Conservation (phyloP, 2,329 filamentous ascomycete genomes). For the Parafenestella ontariensis region DNA sequence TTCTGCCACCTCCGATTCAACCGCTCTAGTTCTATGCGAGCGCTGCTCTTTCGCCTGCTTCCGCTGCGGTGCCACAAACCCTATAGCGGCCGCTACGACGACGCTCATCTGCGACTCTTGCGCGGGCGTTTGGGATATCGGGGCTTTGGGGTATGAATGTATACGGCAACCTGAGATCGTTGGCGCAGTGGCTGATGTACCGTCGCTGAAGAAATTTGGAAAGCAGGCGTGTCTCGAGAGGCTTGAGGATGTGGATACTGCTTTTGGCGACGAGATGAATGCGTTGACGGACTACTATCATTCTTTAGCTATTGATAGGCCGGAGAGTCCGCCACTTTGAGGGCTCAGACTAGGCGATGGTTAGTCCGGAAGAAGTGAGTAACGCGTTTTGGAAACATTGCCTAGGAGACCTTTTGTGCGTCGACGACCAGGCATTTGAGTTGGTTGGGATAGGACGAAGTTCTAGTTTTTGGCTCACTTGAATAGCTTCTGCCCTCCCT, state of each 20-base stretch:
- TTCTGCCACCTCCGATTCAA: neutral
- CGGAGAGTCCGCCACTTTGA: constrained; percentile 51
- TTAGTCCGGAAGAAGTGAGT: too few species aligned
- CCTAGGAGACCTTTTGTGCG: too few species aligned
- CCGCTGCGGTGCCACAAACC: constrained; percentile 41
- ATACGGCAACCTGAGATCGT: constrained; percentile 17
- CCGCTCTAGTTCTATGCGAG: constrained; percentile 44
- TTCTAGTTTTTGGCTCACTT: too few species aligned
- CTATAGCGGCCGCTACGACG: constrained; percentile 20
- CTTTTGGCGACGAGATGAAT: constrained; percentile 45
- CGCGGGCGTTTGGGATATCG: constrained; percentile 44
- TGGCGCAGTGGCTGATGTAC: constrained; percentile 11
- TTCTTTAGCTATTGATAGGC: constrained; percentile 31
- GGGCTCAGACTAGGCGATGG: too few species aligned
- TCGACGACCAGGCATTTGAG: too few species aligned
- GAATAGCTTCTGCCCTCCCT: too few species aligned
- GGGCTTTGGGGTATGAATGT: constrained; percentile 49
- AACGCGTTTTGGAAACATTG: too few species aligned
- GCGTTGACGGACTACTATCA: constrained; percentile 45
- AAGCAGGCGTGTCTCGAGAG: constrained; percentile 14
- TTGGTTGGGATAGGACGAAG: too few species aligned
- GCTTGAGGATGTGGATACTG: constrained; percentile 18
- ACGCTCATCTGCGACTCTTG: constrained; percentile 43
- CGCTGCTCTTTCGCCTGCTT: constrained; percentile 53
- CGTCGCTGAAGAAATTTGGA: constrained; percentile 18